Percentiles rank a stretch among this genome's conserved stretches.
These are phyloP conservation scores for Argentina anserina DNA, from an alignment of 306 rosid species.

Conservation along the genomic window DNA sequence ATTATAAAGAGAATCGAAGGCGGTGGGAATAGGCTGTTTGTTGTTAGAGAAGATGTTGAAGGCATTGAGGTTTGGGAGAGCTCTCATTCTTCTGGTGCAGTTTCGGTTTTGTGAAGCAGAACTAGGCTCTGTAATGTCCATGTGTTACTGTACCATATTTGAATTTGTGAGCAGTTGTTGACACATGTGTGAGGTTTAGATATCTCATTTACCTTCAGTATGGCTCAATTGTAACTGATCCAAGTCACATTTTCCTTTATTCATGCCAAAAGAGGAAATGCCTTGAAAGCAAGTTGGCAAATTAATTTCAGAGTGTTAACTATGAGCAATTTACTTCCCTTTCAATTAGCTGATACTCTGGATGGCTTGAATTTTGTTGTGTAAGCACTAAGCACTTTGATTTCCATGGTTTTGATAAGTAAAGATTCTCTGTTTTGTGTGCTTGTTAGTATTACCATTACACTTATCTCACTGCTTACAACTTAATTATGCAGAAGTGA, in stretches of 20 bases:
- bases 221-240: background rate
- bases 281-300: conserved; percentile 1
- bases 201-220: background rate
- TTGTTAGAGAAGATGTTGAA: conserved; percentile 69
- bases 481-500: conserved; percentile 4
- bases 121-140: background rate
- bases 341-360: background rate
- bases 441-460: background rate
- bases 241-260: background rate
- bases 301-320: no score
- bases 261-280: background rate
- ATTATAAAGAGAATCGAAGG: conserved; percentile 71
- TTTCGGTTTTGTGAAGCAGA: conserved; percentile 17
- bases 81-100: conserved; percentile 46
- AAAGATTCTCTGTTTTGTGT: background rate
- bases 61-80: conserved; percentile 96
- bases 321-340: background rate
- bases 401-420: background rate
- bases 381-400: conserved; percentile 12
- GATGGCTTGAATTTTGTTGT: background rate
- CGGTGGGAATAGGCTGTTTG: conserved; percentile 78
- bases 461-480: background rate
- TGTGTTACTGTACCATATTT: no score
- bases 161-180: background rate
- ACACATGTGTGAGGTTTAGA: background rate